phyloP scores from a whole-genome alignment of 495 filamentous ascomycete genomes.

The Penicillium lividum region DNA sequence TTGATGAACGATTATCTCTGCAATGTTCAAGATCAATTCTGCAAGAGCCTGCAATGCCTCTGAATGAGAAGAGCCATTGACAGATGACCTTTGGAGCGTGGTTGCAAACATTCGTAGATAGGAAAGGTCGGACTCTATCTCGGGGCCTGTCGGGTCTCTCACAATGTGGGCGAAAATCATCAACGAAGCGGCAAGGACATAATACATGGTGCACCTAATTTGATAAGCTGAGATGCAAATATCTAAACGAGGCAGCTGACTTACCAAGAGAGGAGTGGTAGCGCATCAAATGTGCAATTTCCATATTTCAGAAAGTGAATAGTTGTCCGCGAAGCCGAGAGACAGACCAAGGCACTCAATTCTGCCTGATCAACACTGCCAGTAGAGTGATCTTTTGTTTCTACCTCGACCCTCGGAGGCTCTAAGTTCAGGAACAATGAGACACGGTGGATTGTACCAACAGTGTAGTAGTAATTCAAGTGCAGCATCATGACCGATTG shows the following conservation, averaged over 20 bases:
- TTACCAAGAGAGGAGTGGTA: background rate
- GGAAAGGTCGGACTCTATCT: background rate
- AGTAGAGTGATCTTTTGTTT: no score
- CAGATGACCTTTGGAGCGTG: no score
- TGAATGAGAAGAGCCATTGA: no score
- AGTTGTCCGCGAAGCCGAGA: background rate
- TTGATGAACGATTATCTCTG: no score
- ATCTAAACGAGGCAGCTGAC: background rate
- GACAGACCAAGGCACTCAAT: background rate
- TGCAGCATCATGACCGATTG: no score
- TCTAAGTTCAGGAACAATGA: no score
- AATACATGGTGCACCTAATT: background rate
- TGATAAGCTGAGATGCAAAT: background rate
- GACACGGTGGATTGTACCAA: no score
- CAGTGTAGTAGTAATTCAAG: no score
- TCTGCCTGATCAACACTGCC: background rate
- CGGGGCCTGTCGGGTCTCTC: background rate
- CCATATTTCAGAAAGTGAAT: background rate
- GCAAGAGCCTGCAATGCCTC: no score
- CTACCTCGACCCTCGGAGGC: no score
- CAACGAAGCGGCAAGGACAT: background rate
- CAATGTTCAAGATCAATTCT: no score
- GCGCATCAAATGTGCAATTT: background rate
- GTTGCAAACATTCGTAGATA: no score
- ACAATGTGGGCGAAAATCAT: background rate